Evolutionary conservation across 805 yeast species (phyloP).

Genomic region (Kluyveromyces dobzhanskii): DNA sequence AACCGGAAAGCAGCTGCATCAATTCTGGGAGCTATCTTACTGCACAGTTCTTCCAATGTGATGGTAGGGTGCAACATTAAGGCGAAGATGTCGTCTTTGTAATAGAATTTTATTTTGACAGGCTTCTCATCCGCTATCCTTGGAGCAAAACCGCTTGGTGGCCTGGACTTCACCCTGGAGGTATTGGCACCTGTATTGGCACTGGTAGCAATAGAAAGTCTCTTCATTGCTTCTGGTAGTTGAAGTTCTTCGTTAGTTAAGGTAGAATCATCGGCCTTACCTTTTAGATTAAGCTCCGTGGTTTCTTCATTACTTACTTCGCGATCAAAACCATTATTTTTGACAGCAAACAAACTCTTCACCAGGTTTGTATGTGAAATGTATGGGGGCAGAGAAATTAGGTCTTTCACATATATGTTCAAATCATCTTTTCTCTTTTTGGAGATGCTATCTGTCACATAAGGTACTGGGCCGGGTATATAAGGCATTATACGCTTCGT

Average conservation of each 20-base stretch:
- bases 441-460: constrained; percentile 71
- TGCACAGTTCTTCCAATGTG: constrained; percentile 40
- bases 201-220: constrained; percentile 16
- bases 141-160: constrained; percentile 25
- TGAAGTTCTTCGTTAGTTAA: constrained; percentile 27
- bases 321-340: constrained; percentile 29
- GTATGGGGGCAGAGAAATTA: constrained; percentile 66
- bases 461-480: constrained; percentile 92
- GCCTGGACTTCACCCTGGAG: constrained; percentile 20
- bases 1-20: constrained; percentile 32
- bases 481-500: constrained; percentile 77
- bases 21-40: constrained; percentile 45
- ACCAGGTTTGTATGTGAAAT: constrained; percentile 66
- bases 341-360: constrained; percentile 57
- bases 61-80: constrained; percentile 44
- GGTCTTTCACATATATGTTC: constrained; percentile 46
- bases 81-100: constrained; percentile 76
- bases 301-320: constrained; percentile 14
- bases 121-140: constrained; percentile 15
- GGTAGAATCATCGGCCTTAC: constrained; percentile 23
- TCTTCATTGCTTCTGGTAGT: constrained; percentile 20
- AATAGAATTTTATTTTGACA: constrained; percentile 63
- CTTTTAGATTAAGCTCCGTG: constrained; percentile 5
- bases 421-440: constrained; percentile 46
- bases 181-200: constrained; percentile 1